Conservation (phyloP, 106 monocot genomes). For the Dactylorhiza incarnata region DNA sequence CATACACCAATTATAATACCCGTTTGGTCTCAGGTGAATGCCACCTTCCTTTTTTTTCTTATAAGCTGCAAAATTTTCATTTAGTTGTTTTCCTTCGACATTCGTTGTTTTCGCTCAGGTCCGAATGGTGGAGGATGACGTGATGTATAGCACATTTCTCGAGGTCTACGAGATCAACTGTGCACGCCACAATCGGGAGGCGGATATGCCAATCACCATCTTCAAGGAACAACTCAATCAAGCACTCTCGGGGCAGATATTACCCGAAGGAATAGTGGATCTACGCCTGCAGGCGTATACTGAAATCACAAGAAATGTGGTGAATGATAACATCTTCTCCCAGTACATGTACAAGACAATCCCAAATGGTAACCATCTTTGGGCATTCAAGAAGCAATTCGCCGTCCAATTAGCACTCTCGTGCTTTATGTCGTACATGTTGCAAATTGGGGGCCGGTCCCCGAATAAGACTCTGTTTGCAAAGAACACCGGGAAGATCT, state of each 20-base stretch:
- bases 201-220: slow-evolving; percentile 78
- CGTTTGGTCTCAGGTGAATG: slow-evolving; percentile 93
- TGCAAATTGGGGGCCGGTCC: slow-evolving; percentile 93
- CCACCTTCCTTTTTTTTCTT: neutral
- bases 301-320: slow-evolving; percentile 80
- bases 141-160: slow-evolving; percentile 96
- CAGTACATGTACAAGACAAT: slow-evolving; percentile 99
- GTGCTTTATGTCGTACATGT: slow-evolving; percentile 92
- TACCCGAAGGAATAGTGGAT: slow-evolving; percentile 72
- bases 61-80: neutral
- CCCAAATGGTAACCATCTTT: slow-evolving; percentile 91
- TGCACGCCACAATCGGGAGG: slow-evolving; percentile 84
- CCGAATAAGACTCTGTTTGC: slow-evolving; percentile 96
- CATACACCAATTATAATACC: slow-evolving; percentile 98
- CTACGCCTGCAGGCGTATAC: slow-evolving; percentile 86
- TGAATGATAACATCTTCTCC: slow-evolving; percentile 87
- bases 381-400: slow-evolving; percentile 99
- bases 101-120: slow-evolving; percentile 41
- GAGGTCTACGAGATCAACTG: slow-evolving; percentile 98
- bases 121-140: slow-evolving; percentile 98
- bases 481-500: slow-evolving; percentile 97
- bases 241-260: slow-evolving; percentile 79
- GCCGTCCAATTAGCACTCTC: slow-evolving; percentile 85
- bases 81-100: neutral
- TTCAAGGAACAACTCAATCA: slow-evolving; percentile 97